Evolutionary conservation across 169 alveolate genomes (phyloP), one percentile per base, ranked within the genome.

Genomic region (Cryptosporidium sp.): DNA sequence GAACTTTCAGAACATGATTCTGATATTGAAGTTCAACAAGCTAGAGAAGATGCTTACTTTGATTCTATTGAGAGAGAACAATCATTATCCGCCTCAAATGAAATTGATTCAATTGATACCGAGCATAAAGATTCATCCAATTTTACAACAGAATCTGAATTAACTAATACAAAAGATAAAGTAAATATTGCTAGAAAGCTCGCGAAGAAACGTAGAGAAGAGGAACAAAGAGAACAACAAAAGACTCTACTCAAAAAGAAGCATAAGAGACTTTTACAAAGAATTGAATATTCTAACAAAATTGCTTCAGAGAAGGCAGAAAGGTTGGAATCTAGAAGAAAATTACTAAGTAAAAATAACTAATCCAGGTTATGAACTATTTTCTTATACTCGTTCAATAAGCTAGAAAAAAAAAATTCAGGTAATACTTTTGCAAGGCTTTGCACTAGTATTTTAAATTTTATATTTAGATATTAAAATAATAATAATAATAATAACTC

Each of bases 241-340:
- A 80, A 62, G 45, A 48, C 80, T n/a, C 67, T 80, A 3, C 44
- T 80, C 1, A 62, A 42, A 23, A 80, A 60, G 45, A 80, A 80
- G 14, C 89, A 80, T 31, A 80, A 45, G 75, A 80, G 89, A 26
- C 75, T 80, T 6, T 35, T 80, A 8, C 80, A 80, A 45, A 80
- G 89, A 80, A 80, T 80, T 10, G 89, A 80, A 62, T 67, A 80
- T 31, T 44, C 89, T 12, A 31, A 62, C 2, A 80, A 65, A n/a
- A 29, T 62, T 16, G 33, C 33, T n/a, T 80, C 75, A 1, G 75
- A 80, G 0, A 80, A 65, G 39, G 89, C 80, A 8, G 35, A 80
- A 14, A 80, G 75, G 45, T 44, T 80, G 6, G 80, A 80, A 26
- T 62, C 69, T 2, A 68, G 80, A 26, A 80, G 75, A 31, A 70